phyloP scores from a whole-genome alignment of 2,329 filamentous ascomycete species.

The Ampelomyces quisqualis region DNA sequence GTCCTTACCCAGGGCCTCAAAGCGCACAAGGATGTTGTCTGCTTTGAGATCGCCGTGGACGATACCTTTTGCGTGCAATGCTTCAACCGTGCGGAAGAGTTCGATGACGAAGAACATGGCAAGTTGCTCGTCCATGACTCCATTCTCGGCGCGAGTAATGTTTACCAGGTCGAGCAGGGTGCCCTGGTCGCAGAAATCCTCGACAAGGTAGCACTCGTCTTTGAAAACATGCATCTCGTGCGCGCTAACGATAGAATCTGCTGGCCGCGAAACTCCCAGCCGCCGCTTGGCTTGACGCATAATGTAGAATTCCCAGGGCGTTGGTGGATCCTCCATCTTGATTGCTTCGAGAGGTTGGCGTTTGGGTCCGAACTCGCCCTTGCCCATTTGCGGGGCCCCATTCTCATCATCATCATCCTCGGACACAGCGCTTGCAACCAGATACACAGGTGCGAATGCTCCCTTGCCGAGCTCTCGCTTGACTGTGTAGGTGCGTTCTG shows the following conservation, averaged over 20 bases:
- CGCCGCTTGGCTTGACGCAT: constrained; percentile 79
- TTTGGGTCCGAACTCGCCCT: constrained; percentile 59
- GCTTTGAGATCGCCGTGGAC: constrained; percentile 93
- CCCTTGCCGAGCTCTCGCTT: constrained; percentile 87
- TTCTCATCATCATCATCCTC: constrained; percentile 50
- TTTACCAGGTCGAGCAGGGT: constrained; percentile 96
- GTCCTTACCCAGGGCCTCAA: constrained; percentile 57
- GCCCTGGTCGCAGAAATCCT: constrained; percentile 85
- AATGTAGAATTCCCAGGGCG: constrained; percentile 95
- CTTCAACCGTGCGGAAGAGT: constrained; percentile 84
- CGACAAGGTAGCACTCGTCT: constrained; percentile 84
- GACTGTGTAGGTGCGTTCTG: constrained; percentile 69
- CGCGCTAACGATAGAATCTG: constrained; percentile 75
- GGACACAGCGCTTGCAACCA: constrained; percentile 71
- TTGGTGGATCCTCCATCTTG: constrained; percentile 90
- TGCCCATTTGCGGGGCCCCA: constrained; percentile 59
- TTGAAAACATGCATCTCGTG: constrained; percentile 91
- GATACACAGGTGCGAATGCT: constrained; percentile 92
- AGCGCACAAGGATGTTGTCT: constrained; percentile 89
- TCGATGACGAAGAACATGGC: constrained; percentile 97
- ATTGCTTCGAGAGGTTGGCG: constrained; percentile 74
- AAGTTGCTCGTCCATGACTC: constrained; percentile 83
- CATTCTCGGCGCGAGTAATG: constrained; percentile 69
- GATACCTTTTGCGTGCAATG: constrained; percentile 74
- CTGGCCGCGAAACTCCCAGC: constrained; percentile 68